Evolutionary conservation across 2,329 filamentous ascomycete genomes (phyloP).

Genomic region (Hymenoscyphus infarciens): DNA sequence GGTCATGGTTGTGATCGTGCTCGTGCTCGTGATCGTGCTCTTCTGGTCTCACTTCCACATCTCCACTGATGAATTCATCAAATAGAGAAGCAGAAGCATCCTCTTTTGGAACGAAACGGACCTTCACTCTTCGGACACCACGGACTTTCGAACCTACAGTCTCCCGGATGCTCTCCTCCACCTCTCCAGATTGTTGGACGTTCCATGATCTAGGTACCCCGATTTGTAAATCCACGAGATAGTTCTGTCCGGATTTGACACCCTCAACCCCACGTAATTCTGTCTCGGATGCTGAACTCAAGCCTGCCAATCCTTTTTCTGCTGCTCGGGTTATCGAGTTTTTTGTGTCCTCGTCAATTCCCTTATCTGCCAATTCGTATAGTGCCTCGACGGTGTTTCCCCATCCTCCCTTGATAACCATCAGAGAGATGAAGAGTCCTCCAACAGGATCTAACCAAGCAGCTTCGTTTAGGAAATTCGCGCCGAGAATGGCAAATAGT

Average conservation of each 20-base stretch:
- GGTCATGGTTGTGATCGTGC: conserved; percentile 41
- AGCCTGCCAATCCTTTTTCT: conserved; percentile 52
- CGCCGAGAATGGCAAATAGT: conserved; percentile 80
- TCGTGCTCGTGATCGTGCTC: conserved; percentile 46
- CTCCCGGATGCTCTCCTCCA: conserved; percentile 72
- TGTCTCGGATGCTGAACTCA: conserved; percentile 55
- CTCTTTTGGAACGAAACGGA: conserved; percentile 76
- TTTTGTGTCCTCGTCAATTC: conserved; percentile 82
- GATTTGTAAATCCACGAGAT: conserved; percentile 85
- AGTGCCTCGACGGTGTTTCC: conserved; percentile 80
- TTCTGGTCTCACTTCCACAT: conserved; percentile 61
- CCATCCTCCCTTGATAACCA: conserved; percentile 88
- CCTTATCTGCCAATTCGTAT: conserved; percentile 85
- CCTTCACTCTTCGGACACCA: conserved; percentile 76
- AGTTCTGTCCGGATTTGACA: conserved; percentile 95
- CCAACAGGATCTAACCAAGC: conserved; percentile 94
- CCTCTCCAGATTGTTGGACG: conserved; percentile 61
- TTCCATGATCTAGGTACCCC: conserved; percentile 75
- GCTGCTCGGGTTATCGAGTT: conserved; percentile 65
- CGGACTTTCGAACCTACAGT: conserved; percentile 73
- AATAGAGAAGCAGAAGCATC: conserved; percentile 55
- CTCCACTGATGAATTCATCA: conserved; percentile 74
- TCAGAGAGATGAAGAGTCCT: conserved; percentile 83
- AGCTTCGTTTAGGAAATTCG: conserved; percentile 80
- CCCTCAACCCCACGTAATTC: conserved; percentile 78